Base-by-base conservation (phyloP, 1,284 basidiomycete genomes). In the Pseudozyma sp. region DNA sequence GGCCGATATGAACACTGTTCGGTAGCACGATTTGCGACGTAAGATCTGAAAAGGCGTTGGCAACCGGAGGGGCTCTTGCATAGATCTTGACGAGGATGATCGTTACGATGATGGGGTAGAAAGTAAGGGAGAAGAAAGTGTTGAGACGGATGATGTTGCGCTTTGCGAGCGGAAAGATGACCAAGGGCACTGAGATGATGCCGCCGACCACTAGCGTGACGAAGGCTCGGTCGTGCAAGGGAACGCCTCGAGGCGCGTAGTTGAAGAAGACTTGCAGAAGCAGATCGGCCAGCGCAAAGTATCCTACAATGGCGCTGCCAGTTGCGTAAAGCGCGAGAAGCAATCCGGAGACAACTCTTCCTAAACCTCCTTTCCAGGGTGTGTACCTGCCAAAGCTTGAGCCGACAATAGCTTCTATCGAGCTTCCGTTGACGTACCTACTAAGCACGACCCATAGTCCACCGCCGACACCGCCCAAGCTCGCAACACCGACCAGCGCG, bases 381-480 rank as follows among this genome's bases (percentile, higher is more conserved):
- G 80, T 83, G 38, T 83, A 74, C 47, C 78, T 68, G 42, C 81
- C 83, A 55, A 77, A 80, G n/a, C 79, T 77, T 3, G 72, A 71
- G 8, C 76, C 80, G 1, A 78, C 80, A 39, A 84, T 79, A 13
- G 77, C 74, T 55, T 84, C 83, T 40, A 84, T 70, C 11, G 74
- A 79, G 54, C 52, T 74, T 25, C 80, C 78, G 14, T 79, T 79
- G 43, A 84, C 83, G 62, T 84, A 84, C 19, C 83, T 69, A 40
- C 79, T 75, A 9, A 84, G 60, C 0, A 81, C 80, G 18, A 82
- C 79, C 81, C 81, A 84, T 1, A 84, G 69, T 2, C 81, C 83
- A 11, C 80, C 82, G 18, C 83, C 83, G 11, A 82, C 80, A n/a
- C 77, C 80, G 21, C 80, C 75, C 8, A 84, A 69, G n/a, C 68